phyloP scores from a whole-genome alignment of 208 protist species.

The Wallacemonas collosoma region DNA sequence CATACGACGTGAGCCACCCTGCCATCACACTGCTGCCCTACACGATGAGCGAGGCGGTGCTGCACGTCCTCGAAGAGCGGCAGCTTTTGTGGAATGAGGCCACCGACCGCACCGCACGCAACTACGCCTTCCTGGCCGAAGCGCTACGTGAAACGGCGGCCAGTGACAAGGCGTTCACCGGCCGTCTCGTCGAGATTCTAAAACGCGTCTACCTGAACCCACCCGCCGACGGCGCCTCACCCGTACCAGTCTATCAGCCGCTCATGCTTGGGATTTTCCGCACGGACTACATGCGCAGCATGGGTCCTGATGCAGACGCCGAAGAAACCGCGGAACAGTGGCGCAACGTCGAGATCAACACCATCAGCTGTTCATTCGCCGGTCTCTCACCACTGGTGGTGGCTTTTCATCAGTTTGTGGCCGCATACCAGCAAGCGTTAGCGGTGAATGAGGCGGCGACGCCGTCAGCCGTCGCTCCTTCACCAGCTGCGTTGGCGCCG shows the following conservation, averaged over 20 bases:
- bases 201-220: constrained; percentile 66
- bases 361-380: constrained; percentile 95
- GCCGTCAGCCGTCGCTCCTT: background rate
- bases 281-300: constrained; percentile 93
- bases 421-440: constrained; percentile 30
- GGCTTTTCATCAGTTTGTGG: constrained; percentile 85
- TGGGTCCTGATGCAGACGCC: constrained; percentile 16
- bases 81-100: constrained; percentile 85
- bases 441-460: background rate
- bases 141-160: constrained; percentile 61
- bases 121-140: constrained; percentile 60
- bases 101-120: constrained; percentile 75
- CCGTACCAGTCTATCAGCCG: constrained; percentile 53
- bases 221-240: constrained; percentile 22
- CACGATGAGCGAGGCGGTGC: constrained; percentile 38
- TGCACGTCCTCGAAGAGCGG: constrained; percentile 38
- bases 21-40: constrained; percentile 64
- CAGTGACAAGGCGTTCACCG: constrained; percentile 85
- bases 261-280: constrained; percentile 93
- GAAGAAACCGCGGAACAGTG: constrained; percentile 40
- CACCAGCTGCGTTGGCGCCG: constrained; percentile 21
- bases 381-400: constrained; percentile 78
- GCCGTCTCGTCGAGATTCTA: constrained; percentile 82
- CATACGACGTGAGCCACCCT: constrained; percentile 45
- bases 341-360: constrained; percentile 98